These are phyloP conservation scores for Dactylella cylindrospora DNA, from an alignment of 2,329 filamentous ascomycete species.

Conservation along the genomic window DNA sequence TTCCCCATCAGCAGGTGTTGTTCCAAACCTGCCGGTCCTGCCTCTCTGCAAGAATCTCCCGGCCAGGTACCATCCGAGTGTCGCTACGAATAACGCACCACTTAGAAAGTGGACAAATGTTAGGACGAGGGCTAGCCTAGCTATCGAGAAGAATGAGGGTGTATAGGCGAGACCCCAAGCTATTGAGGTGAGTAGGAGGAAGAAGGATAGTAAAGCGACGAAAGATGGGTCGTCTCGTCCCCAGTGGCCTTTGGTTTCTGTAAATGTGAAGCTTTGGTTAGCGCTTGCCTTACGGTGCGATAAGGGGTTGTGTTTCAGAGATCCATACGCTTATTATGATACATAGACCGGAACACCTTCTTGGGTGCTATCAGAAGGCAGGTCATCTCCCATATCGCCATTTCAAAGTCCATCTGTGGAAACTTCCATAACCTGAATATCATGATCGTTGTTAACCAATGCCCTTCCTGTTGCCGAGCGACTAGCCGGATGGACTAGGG, in stretches of 20 bases:
- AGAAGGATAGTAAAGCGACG: slow-evolving; percentile 68
- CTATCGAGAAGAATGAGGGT: slow-evolving; percentile 55
- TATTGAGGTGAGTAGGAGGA: slow-evolving; percentile 60
- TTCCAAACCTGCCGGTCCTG: slow-evolving; percentile 62
- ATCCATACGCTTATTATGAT: slow-evolving; percentile 62
- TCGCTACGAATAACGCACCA: slow-evolving; percentile 62
- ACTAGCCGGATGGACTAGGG: background rate
- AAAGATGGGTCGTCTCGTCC: slow-evolving; percentile 70
- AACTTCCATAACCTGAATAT: slow-evolving; percentile 67
- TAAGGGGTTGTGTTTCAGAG: background rate
- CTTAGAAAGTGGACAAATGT: slow-evolving; percentile 64
- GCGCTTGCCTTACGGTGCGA: background rate
- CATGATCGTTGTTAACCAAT: slow-evolving; percentile 10
- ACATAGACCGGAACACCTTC: slow-evolving; percentile 71
- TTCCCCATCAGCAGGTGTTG: slow-evolving; percentile 60
- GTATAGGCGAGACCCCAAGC: slow-evolving; percentile 63
- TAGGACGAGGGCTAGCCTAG: slow-evolving; percentile 57
- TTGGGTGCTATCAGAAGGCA: slow-evolving; percentile 68
- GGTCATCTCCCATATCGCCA: slow-evolving; percentile 73
- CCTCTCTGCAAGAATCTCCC: slow-evolving; percentile 62
- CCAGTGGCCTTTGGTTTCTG: slow-evolving; percentile 71
- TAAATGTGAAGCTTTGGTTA: slow-evolving; percentile 20
- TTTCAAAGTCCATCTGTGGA: slow-evolving; percentile 73
- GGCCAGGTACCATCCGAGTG: slow-evolving; percentile 65
- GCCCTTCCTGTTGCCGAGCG: background rate